Base-by-base conservation (phyloP, 2,329 filamentous ascomycete genomes). In the Fusarium hainanense region DNA sequence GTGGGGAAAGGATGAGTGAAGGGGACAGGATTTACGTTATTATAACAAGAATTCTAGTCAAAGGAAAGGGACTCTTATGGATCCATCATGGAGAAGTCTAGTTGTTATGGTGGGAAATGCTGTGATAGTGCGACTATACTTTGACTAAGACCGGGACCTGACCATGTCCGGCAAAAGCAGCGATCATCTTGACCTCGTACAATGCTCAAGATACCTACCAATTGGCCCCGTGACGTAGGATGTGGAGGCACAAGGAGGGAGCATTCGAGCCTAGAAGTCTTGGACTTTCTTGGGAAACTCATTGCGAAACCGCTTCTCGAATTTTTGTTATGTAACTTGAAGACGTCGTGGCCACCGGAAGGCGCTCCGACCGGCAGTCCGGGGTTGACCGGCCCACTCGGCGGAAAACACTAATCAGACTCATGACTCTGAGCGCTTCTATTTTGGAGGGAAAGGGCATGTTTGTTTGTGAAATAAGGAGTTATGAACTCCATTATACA, bases 311-410 rank as follows among this genome's bases (percentile, higher is more conserved):
- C 51, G 51, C 68, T 52, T 52, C 40, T 25, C 47, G 47, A 71
- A 58, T 69, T 71, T 69, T 70, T 59, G 55, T 70, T 70, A 70
- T 48, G 68, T 70, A 70, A 61, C 49, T 65, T 44, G 37, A 55
- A 52, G 67, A 47, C 40, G 58, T 61, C 44, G 58, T 64, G 58
- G 46, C 50, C 58, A 65, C 59, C 68, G 68, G 68, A 50, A 61
- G 48, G 32, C 28, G 43, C 54, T 64, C 68, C 68, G 68, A 48
- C 54, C 59, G 54, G 58, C 58, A 68, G 44, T 54, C 68, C 58
- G 66, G 66, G 65, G 47, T 55, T 20, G 9, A 25, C 34, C 40
- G 63, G 32, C 51, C 63, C 58, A 71, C 68, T 40, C n/a, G 16
- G 27, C n/a, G n/a, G 46, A 58, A 68, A 70, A 54, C 25, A 54